Evolutionary conservation across 2,329 filamentous ascomycete species (phyloP).

Genomic region (Zopfia rhizophila): DNA sequence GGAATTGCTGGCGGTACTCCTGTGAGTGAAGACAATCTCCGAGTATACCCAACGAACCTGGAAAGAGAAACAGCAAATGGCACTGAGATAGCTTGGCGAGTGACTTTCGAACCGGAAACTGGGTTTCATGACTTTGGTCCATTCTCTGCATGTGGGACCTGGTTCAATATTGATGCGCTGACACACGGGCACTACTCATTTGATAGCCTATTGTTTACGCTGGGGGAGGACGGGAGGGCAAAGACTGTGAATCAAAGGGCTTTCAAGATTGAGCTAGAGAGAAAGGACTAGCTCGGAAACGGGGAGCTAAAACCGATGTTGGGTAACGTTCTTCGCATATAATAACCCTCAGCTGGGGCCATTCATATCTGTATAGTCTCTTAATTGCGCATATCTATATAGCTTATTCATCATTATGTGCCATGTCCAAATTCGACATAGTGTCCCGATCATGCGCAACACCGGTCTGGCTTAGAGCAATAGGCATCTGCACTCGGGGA

Average conservation of each 20-base stretch:
- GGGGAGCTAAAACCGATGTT: too few relatives aligned
- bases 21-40: constrained; percentile 21
- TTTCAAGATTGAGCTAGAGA: constrained; percentile 21
- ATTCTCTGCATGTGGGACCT: constrained; percentile 16
- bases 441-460: too few relatives aligned
- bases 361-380: too few relatives aligned
- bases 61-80: constrained; percentile 13
- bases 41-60: constrained; percentile 37
- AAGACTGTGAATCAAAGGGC: constrained; percentile 14
- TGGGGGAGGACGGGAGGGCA: constrained; percentile 29
- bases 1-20: background rate
- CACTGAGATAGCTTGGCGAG: constrained; percentile 17
- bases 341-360: too few relatives aligned
- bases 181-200: constrained; percentile 25
- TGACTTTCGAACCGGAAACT: background rate
- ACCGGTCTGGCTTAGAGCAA: too few relatives aligned
- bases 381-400: too few relatives aligned
- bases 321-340: too few relatives aligned
- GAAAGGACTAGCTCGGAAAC: constrained; percentile 7
- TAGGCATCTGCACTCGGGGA: too few relatives aligned
- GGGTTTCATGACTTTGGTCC: constrained; percentile 9
- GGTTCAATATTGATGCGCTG: constrained; percentile 27
- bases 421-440: too few relatives aligned
- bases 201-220: constrained; percentile 29
- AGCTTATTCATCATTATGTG: too few relatives aligned